phyloP scores from a whole-genome alignment of 2,329 filamentous ascomycete species.

The Aspergillus uvarum region DNA sequence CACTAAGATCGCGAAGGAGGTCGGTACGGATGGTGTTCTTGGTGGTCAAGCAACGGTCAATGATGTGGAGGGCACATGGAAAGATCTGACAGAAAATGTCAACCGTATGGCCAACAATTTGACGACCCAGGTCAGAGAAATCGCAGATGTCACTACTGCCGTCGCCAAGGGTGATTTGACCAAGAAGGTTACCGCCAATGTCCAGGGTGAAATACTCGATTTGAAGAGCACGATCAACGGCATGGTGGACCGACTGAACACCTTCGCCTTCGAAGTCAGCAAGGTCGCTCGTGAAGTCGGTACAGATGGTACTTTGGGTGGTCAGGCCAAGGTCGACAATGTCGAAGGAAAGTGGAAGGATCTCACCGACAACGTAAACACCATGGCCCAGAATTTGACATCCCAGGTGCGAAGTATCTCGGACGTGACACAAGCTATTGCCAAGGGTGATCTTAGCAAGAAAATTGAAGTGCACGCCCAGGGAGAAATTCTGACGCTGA shows the following conservation, averaged over 20 bases:
- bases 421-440: slow-evolving; percentile 90
- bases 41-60: slow-evolving; percentile 95
- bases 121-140: slow-evolving; percentile 95
- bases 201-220: slow-evolving; percentile 89
- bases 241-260: slow-evolving; percentile 65
- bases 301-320: slow-evolving; percentile 63
- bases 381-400: slow-evolving; percentile 65
- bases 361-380: slow-evolving; percentile 66
- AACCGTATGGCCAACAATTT: slow-evolving; percentile 99
- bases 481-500: slow-evolving; percentile 89
- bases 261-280: slow-evolving; percentile 65
- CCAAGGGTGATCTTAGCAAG: slow-evolving; percentile 91
- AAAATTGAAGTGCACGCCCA: slow-evolving; percentile 94
- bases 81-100: slow-evolving; percentile 90
- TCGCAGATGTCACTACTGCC: slow-evolving; percentile 92
- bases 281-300: slow-evolving; percentile 66
- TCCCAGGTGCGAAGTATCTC: slow-evolving; percentile 83
- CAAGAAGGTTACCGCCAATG: slow-evolving; percentile 93
- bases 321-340: slow-evolving; percentile 63
- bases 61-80: slow-evolving; percentile 96
- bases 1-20: slow-evolving; percentile 91
- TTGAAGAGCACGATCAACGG: slow-evolving; percentile 84
- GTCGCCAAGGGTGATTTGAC: slow-evolving; percentile 92
- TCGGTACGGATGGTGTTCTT: slow-evolving; percentile 90
- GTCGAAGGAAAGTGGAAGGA: slow-evolving; percentile 68